phyloP scores from a whole-genome alignment of 495 filamentous ascomycete species.

The Bombardia bombarda region DNA sequence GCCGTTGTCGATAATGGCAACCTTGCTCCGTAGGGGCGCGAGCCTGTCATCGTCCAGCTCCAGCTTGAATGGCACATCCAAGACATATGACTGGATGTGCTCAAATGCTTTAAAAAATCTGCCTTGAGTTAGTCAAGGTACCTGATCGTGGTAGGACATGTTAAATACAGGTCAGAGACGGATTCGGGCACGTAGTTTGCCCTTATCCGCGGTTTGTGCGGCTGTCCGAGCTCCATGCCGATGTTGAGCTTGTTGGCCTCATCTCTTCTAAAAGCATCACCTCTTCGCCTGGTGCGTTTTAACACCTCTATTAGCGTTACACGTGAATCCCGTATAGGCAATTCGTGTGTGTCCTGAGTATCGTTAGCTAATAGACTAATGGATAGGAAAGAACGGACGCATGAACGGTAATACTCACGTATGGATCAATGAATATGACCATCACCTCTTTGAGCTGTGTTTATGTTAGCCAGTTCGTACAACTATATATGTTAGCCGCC shows the following conservation, averaged over 20 bases:
- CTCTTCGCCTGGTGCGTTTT: neutral
- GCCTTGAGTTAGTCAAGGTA: neutral
- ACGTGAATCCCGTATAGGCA: neutral
- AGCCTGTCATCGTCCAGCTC: neutral
- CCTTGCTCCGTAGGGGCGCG: neutral
- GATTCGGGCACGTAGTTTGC: slow-evolving; percentile 2
- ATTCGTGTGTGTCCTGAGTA: neutral
- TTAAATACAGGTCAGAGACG: neutral
- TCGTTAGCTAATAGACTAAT: neutral
- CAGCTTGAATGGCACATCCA: neutral
- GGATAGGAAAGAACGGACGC: neutral
- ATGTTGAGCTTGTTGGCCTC: neutral
- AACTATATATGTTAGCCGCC: neutral
- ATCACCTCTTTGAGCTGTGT: neutral
- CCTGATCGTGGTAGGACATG: neutral
- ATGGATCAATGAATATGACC: slow-evolving; percentile 2
- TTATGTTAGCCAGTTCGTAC: neutral
- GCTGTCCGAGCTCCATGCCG: neutral
- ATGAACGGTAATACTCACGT: neutral
- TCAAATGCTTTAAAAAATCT: slow-evolving; percentile 1
- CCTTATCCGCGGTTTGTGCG: neutral
- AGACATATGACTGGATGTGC: neutral
- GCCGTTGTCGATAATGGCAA: slow-evolving; percentile 3
- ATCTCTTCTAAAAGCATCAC: neutral
- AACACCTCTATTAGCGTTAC: neutral